phyloP scores from a whole-genome alignment of 75 land plant genomes.

The Larix kaempferi region DNA sequence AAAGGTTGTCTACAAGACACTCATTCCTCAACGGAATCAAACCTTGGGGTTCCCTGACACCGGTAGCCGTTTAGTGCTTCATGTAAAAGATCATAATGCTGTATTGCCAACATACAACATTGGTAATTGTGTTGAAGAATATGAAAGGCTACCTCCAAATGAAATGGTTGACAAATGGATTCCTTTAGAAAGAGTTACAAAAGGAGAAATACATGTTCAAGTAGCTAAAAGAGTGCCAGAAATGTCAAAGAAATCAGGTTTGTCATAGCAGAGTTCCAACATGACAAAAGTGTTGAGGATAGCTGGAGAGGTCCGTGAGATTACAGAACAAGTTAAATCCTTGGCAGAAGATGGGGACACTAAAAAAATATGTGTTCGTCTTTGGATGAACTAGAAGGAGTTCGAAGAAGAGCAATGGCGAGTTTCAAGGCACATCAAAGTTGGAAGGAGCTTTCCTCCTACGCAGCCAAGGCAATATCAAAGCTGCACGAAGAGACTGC shows the following conservation, averaged over 20 bases:
- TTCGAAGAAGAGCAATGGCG: constrained; percentile 59
- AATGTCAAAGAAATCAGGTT: constrained; percentile 24
- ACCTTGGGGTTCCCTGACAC: constrained; percentile 82
- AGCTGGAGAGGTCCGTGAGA: constrained; percentile 40
- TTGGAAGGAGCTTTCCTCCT: no score
- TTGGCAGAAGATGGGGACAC: constrained; percentile 52
- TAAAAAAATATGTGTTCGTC: constrained; percentile 48
- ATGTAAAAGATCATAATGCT: constrained; percentile 92
- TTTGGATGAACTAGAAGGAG: constrained; percentile 61
- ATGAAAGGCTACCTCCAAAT: constrained; percentile 68
- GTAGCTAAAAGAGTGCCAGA: constrained; percentile 68
- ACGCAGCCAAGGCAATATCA: no score
- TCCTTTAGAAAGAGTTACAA: constrained; percentile 85
- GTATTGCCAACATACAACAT: constrained; percentile 72
- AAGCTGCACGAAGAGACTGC: no score
- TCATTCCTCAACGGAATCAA: constrained; percentile 87
- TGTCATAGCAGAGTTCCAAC: constrained; percentile 17
- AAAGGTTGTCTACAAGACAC: constrained; percentile 86
- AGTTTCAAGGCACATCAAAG: no score
- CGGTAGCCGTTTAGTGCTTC: constrained; percentile 66
- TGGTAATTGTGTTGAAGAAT: constrained; percentile 87
- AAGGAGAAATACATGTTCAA: constrained; percentile 86
- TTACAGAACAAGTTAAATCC: constrained; percentile 38
- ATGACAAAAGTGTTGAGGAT: constrained; percentile 28
- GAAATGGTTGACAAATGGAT: constrained; percentile 83